These are phyloP conservation scores for Backusella morwellensis DNA, from an alignment of 192 early-diverging fungal genomes.

Conservation along the genomic window DNA sequence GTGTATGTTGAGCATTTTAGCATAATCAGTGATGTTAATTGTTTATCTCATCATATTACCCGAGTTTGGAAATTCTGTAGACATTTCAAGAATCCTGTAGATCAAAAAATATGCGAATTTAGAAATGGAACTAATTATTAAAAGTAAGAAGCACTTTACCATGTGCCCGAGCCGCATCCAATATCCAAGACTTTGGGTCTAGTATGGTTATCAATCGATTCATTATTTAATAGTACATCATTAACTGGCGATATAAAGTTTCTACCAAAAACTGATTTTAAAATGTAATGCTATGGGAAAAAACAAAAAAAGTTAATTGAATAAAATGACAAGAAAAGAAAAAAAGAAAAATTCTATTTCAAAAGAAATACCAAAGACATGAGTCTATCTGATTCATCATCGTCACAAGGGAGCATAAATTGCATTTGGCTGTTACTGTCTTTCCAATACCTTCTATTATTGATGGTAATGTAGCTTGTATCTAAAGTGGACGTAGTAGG, in stretches of 20 bases:
- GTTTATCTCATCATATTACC: neutral
- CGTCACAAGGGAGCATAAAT: slow-evolving; percentile 15
- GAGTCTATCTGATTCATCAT: slow-evolving; percentile 10
- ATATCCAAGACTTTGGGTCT: slow-evolving; percentile 19
- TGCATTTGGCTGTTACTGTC: neutral
- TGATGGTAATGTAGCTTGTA: neutral
- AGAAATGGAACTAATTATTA: neutral
- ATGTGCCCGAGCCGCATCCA: neutral
- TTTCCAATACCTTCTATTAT: slow-evolving; percentile 5
- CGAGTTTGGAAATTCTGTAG: slow-evolving; percentile 27
- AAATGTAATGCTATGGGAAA: slow-evolving; percentile 18
- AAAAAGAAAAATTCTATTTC: neutral
- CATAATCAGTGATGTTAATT: neutral
- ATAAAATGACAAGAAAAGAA: neutral
- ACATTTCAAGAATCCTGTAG: slow-evolving; percentile 34
- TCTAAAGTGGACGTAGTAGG: neutral
- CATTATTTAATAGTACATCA: neutral
- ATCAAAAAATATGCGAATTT: neutral
- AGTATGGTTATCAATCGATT: neutral
- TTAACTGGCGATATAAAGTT: slow-evolving; percentile 23
- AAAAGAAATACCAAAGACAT: slow-evolving; percentile 1
- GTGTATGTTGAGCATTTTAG: neutral
- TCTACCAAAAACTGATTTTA: slow-evolving; percentile 16
- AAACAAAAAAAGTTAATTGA: neutral
- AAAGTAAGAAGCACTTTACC: neutral